Evolutionary conservation across 208 protist genomes (phyloP), one percentile per base, ranked within the genome.

Genomic region (Tetramitus jugosus): DNA sequence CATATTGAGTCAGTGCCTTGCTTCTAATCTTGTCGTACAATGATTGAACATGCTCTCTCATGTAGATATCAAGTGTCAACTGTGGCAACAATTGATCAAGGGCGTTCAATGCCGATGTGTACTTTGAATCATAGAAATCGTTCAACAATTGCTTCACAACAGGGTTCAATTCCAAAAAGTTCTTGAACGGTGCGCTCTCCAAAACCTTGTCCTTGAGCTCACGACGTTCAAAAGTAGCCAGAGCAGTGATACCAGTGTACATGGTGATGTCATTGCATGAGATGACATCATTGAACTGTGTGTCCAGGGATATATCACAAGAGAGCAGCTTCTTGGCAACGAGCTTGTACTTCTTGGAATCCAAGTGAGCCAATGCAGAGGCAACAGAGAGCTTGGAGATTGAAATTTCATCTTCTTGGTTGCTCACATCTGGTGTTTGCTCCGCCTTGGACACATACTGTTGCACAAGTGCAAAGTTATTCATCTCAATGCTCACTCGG

Each of bases 161-260:
- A 33, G 90, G 90, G 39, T 81, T 77, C 2, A 91, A 79, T 40
- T 92, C 89, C 6, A 90, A 64, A 64, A 86, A 91, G 39, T 80
- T 60, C 76, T 86, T 88, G 79, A 91, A 90, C 8, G 61, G 31
- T 26, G 45, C 49, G 76, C 90, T 84, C 62, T 87, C 85, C n/a
- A 90, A 76, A 23, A 91, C 64, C 46, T 84, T 81, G 2, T 65
- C 53, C 13, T 82, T 80, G n/a, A 93, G 79, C 60, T 92, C 87
- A 20, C 31, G 14, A 56, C 89, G 76, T 60, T 88, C 85, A 81
- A 92, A 91, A 23, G 87, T 85, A 43, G 90, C 89, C n/a, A 93
- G 82, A 33, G 85, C 86, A 77, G 87, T 91, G 20, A 94, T 75
- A 26, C 78, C 84, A 56, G 84, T 85, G 80, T 87, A 90, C 6